Conservation (phyloP, 345 rosid genomes). For the Raphanus sativus region DNA sequence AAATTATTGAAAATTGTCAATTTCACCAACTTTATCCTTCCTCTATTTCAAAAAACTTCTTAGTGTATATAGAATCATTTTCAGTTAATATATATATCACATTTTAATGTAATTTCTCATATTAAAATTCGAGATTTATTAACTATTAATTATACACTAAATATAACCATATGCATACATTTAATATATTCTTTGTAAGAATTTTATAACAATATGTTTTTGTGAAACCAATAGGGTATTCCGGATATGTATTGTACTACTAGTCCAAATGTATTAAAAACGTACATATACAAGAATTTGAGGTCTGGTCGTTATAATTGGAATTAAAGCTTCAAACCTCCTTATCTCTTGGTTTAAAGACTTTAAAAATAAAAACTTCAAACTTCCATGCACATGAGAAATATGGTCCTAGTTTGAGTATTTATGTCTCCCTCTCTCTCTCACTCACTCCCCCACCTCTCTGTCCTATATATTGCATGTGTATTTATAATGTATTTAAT, state of each 20-base stretch:
- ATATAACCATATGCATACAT: background rate
- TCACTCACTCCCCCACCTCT: background rate
- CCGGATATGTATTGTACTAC: background rate
- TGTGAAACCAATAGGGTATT: background rate
- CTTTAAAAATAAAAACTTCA: constrained; percentile 16
- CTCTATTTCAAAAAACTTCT: background rate
- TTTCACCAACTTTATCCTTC: background rate
- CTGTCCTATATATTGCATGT: constrained; percentile 10
- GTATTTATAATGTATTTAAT: constrained; percentile 12
- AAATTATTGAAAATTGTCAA: background rate
- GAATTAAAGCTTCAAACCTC: constrained; percentile 31
- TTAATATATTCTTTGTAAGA: background rate
- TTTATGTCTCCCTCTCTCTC: constrained; percentile 7
- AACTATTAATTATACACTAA: background rate
- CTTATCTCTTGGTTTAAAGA: background rate
- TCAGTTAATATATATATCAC: background rate
- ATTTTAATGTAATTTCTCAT: background rate
- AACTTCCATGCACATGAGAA: constrained; percentile 30
- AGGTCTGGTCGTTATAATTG: background rate
- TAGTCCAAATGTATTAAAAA: background rate
- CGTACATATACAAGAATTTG: background rate
- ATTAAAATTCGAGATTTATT: background rate
- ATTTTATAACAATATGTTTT: background rate
- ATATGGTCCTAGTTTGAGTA: constrained; percentile 29
- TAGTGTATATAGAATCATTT: background rate